Percentiles rank a stretch among this genome's conserved stretches.
phyloP scores from a whole-genome alignment of 2,329 filamentous ascomycete species.

The Penicillium sp. region DNA sequence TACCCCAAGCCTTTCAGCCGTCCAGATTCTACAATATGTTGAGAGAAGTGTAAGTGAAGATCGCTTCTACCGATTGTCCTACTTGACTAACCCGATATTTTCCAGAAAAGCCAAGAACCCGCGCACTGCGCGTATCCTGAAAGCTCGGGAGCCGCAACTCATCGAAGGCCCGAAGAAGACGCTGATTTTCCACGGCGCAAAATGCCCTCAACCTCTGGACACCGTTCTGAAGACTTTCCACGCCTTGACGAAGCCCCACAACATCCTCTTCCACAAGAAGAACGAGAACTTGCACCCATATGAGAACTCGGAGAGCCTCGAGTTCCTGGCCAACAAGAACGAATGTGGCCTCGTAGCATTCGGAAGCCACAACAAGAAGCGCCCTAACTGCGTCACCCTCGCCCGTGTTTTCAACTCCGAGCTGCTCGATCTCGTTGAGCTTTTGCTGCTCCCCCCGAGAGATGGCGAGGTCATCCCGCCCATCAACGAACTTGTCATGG shows the following conservation, averaged over 20 bases:
- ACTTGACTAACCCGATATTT: background rate
- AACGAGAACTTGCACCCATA: slow-evolving; percentile 89
- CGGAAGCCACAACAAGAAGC: slow-evolving; percentile 85
- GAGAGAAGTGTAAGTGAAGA: slow-evolving; percentile 45
- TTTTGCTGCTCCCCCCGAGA: slow-evolving; percentile 74
- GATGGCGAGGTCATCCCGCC: slow-evolving; percentile 46
- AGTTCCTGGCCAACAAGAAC: slow-evolving; percentile 97
- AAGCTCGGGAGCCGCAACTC: slow-evolving; percentile 86
- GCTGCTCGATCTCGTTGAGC: slow-evolving; percentile 91
- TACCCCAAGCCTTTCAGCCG: slow-evolving; percentile 24
- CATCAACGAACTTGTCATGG: slow-evolving; percentile 60
- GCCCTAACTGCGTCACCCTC: slow-evolving; percentile 86
- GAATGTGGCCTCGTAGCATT: slow-evolving; percentile 85
- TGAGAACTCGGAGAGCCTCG: slow-evolving; percentile 81
- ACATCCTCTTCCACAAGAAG: slow-evolving; percentile 95
- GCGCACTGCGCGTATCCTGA: slow-evolving; percentile 91
- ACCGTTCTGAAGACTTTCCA: slow-evolving; percentile 83
- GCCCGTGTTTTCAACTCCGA: slow-evolving; percentile 82
- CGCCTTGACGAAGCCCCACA: slow-evolving; percentile 79
- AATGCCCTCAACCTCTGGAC: slow-evolving; percentile 79
- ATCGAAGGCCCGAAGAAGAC: slow-evolving; percentile 88
- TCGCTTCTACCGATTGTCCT: background rate
- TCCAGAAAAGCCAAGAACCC: slow-evolving; percentile 73
- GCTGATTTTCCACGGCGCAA: slow-evolving; percentile 85
- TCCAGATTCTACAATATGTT: slow-evolving; percentile 37